A percentile compares a stretch with the other conserved stretches of the same genome.
These are phyloP conservation scores for Penstemon barbatus DNA, from an alignment of 257 asterid species.

Conservation along the genomic window DNA sequence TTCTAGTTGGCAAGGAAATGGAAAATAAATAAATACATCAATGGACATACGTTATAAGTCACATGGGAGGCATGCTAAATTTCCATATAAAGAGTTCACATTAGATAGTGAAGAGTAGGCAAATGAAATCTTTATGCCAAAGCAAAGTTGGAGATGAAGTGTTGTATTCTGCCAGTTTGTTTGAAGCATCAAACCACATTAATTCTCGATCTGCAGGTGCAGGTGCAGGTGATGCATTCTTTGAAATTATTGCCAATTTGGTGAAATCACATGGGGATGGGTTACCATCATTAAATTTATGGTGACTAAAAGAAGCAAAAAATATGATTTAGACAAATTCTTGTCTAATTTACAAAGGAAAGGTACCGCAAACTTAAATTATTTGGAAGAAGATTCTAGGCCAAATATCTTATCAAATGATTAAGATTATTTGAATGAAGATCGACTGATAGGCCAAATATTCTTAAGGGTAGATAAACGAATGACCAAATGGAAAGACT, in stretches of 20 bases:
- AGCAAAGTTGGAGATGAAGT: conserved; percentile 25
- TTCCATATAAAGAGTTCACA: background rate
- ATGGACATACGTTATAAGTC: no score
- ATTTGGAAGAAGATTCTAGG: no score
- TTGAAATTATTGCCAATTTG: conserved; percentile 23
- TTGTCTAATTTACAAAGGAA: background rate
- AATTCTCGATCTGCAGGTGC: no score
- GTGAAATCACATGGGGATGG: conserved; percentile 29
- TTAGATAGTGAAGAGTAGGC: background rate
- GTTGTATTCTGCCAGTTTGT: conserved; percentile 8
- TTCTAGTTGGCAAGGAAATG: background rate
- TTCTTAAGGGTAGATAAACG: no score
- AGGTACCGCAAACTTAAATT: background rate
- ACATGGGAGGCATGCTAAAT: background rate
- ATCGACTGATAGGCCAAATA: no score
- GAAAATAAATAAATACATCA: background rate
- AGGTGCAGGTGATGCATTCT: conserved; percentile 13
- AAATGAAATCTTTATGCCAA: conserved; percentile 14
- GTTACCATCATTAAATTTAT: conserved; percentile 21
- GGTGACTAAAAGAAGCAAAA: conserved; percentile 21
- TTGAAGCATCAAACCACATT: conserved; percentile 1
- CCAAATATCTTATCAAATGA: no score
- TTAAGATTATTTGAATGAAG: no score
- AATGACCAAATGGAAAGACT: no score
- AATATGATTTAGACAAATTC: background rate